phyloP scores from a whole-genome alignment of 2,329 filamentous ascomycete genomes.

The Parastagonospora avenae region DNA sequence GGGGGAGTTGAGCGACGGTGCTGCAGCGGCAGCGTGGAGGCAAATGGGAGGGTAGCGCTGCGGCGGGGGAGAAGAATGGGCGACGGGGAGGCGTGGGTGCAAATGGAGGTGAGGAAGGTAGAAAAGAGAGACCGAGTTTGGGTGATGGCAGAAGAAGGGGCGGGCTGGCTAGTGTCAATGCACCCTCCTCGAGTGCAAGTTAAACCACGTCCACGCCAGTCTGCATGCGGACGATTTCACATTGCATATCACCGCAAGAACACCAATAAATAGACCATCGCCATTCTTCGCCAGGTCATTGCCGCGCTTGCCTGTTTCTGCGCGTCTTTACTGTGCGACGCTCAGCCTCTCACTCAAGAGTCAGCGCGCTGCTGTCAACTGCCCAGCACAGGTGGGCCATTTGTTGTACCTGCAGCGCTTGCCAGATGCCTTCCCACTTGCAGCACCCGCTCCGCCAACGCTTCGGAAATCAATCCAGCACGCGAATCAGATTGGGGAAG shows the following conservation, averaged over 20 bases:
- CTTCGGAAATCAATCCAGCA: constrained; percentile 5
- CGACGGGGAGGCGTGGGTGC: constrained; percentile 16
- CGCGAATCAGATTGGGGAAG: background rate
- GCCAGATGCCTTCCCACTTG: constrained; percentile 11
- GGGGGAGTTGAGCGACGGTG: constrained; percentile 18
- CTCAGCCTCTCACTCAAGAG: constrained; percentile 3
- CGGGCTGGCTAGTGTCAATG: constrained; percentile 5
- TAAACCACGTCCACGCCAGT: background rate
- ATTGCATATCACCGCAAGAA: background rate
- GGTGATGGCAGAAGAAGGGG: constrained; percentile 27
- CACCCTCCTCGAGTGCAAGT: background rate
- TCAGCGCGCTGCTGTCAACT: constrained; percentile 6
- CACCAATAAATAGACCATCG: background rate
- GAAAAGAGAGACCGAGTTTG: constrained; percentile 26
- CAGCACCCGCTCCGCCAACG: constrained; percentile 8
- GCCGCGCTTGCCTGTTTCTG: background rate
- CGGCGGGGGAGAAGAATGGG: constrained; percentile 28
- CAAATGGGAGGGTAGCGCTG: constrained; percentile 14
- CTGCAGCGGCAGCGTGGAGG: constrained; percentile 27
- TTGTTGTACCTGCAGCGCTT: constrained; percentile 1
- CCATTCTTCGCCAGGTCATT: too few species aligned
- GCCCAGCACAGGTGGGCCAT: background rate
- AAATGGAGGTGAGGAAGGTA: constrained; percentile 5
- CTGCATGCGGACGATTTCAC: background rate
- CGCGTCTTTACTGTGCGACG: background rate